Evolutionary conservation across 2,329 filamentous ascomycete species (phyloP).

Genomic region (Exophiala bonariae): DNA sequence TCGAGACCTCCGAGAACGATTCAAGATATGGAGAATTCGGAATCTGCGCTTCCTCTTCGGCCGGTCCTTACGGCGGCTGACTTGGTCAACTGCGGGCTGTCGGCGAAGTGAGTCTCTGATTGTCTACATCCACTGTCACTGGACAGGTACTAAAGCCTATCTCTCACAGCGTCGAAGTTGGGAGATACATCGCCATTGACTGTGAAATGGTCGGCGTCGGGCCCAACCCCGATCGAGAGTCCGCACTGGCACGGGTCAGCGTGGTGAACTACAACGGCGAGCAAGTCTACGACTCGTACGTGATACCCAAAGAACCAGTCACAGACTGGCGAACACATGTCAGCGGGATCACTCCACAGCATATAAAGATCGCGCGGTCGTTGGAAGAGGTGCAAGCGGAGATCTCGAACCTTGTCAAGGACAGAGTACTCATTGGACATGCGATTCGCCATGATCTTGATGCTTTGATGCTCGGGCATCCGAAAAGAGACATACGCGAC

Average conservation of each 20-base stretch:
- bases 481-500: conserved; percentile 76
- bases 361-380: conserved; percentile 67
- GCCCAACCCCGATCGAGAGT: conserved; percentile 62
- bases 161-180: conserved; percentile 65
- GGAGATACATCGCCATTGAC: conserved; percentile 90
- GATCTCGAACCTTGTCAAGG: conserved; percentile 67
- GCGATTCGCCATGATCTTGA: conserved; percentile 76
- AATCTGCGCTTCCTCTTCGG: conserved; percentile 7
- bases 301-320: conserved; percentile 73
- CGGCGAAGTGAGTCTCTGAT: conserved; percentile 10
- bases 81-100: conserved; percentile 19
- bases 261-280: conserved; percentile 91
- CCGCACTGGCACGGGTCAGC: conserved; percentile 80
- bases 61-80: conserved; percentile 5
- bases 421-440: conserved; percentile 77
- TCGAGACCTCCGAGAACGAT: conserved; percentile 55
- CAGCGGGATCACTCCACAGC: conserved; percentile 74
- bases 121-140: neutral
- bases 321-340: conserved; percentile 89
- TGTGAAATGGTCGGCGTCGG: conserved; percentile 97
- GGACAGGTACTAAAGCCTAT: conserved; percentile 17
- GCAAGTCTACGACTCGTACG: conserved; percentile 92
- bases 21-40: conserved; percentile 9
- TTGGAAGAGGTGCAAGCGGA: conserved; percentile 77
- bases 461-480: conserved; percentile 75